Evolutionary conservation across 73 alveolate genomes (phyloP).

Genomic region (Paramecium caudatum): DNA sequence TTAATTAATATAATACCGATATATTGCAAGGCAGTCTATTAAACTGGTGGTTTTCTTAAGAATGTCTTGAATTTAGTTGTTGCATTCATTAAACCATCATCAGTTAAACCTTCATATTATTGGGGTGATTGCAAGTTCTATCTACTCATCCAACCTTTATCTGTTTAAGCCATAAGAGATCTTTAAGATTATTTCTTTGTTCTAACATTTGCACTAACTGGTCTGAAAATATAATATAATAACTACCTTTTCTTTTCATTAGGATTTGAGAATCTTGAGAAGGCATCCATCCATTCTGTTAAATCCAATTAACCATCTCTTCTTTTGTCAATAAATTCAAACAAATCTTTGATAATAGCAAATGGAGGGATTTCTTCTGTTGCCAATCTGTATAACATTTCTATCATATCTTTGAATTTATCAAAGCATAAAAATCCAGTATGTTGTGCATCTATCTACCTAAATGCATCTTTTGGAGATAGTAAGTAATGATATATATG

Average conservation of each 20-base stretch:
- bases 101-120: constrained; percentile 34
- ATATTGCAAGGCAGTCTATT: background rate
- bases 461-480: constrained; percentile 93
- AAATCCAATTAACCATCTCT: constrained; percentile 96
- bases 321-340: constrained; percentile 94
- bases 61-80: constrained; percentile 49
- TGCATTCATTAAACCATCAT: constrained; percentile 61
- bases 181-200: background rate
- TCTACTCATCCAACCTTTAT: background rate
- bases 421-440: constrained; percentile 82
- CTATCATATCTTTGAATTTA: constrained; percentile 82
- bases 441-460: constrained; percentile 81
- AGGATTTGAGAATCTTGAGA: constrained; percentile 74
- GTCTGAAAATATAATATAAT: constrained; percentile 34
- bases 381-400: constrained; percentile 83
- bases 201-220: constrained; percentile 39
- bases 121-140: background rate
- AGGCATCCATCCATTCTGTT: constrained; percentile 95
- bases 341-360: constrained; percentile 91
- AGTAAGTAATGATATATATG: constrained; percentile 85
- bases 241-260: constrained; percentile 76
- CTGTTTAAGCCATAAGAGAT: constrained; percentile 29
- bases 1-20: background rate
- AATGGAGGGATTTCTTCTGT: constrained; percentile 91
- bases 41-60: constrained; percentile 11